These are phyloP conservation scores for Aspergillus latus DNA, from an alignment of 2,329 filamentous ascomycete genomes.

Conservation along the genomic window DNA sequence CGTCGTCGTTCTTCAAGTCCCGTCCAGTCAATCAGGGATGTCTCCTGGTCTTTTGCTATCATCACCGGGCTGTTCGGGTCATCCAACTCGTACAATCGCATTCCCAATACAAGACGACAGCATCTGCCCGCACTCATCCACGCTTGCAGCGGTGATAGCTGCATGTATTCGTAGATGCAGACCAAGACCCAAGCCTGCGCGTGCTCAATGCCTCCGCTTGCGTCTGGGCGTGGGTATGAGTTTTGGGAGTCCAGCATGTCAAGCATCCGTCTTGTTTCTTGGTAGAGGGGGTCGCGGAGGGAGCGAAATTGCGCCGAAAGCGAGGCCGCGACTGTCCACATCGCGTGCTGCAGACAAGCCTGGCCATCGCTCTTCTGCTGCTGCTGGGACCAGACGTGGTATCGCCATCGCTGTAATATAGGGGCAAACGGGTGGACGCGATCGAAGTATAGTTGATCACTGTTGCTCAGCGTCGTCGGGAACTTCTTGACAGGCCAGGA, in stretches of 20 bases:
- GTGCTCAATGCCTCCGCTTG: conserved; percentile 28
- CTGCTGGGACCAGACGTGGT: conserved; percentile 28
- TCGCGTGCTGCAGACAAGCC: conserved; percentile 35
- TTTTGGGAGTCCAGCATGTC: conserved; percentile 20
- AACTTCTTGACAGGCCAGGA: not conserved
- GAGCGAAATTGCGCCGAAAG: conserved; percentile 34
- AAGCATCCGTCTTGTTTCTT: conserved; percentile 27
- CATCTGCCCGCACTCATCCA: conserved; percentile 41
- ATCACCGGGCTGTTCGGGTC: conserved; percentile 20
- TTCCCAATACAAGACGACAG: conserved; percentile 39
- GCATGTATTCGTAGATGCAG: conserved; percentile 40
- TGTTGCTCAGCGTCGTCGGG: conserved; percentile 9
- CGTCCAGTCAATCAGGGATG: conserved; percentile 24
- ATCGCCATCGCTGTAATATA: conserved; percentile 31
- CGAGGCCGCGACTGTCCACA: conserved; percentile 40
- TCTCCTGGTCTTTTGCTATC: conserved; percentile 16
- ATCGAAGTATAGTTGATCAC: conserved; percentile 34
- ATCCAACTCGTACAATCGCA: conserved; percentile 40
- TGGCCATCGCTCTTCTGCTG: conserved; percentile 19
- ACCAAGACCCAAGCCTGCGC: conserved; percentile 42
- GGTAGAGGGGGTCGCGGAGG: conserved; percentile 28
- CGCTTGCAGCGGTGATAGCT: conserved; percentile 32
- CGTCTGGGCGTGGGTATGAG: not conserved
- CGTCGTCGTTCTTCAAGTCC: conserved; percentile 38
- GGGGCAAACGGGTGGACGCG: conserved; percentile 31